Percentiles rank a stretch among this genome's conserved stretches.
Evolutionary conservation across 2,329 filamentous ascomycete genomes (phyloP).

Genomic region (Cyphellophora attinorum): DNA sequence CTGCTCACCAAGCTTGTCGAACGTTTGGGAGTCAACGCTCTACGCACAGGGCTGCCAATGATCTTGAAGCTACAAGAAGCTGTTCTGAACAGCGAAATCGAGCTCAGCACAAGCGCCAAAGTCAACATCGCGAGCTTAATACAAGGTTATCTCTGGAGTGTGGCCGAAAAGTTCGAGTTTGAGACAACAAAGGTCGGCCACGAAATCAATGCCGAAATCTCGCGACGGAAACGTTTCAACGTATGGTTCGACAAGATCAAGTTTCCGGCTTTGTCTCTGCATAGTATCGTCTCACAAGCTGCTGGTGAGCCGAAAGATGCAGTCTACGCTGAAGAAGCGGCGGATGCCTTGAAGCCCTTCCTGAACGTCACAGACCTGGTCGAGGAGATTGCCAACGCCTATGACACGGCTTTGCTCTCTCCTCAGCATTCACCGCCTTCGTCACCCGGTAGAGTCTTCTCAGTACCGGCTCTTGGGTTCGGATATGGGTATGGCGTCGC

Average conservation of each 20-base stretch:
- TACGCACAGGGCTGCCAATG: conserved; percentile 74
- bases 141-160: conserved; percentile 77
- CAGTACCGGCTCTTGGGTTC: conserved; percentile 51
- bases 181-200: conserved; percentile 59
- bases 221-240: conserved; percentile 59
- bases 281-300: conserved; percentile 47
- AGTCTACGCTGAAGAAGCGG: conserved; percentile 40
- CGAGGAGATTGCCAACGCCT: conserved; percentile 62
- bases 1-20: conserved; percentile 65
- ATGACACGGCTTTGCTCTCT: conserved; percentile 52
- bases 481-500: conserved; percentile 31
- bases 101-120: conserved; percentile 57
- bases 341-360: conserved; percentile 63
- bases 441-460: conserved; percentile 58
- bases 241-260: conserved; percentile 71
- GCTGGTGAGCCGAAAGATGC: conserved; percentile 24
- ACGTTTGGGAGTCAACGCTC: conserved; percentile 73
- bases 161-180: conserved; percentile 69
- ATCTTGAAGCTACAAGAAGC: conserved; percentile 80
- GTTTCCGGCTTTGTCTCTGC: conserved; percentile 57
- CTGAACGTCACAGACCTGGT: conserved; percentile 64
- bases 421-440: conserved; percentile 60
- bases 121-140: conserved; percentile 74
- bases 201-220: conserved; percentile 66
- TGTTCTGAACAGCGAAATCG: conserved; percentile 36